Percentiles rank a stretch among this genome's conserved stretches.
These are phyloP conservation scores for Calonectria hongkongensis DNA, from an alignment of 2,329 filamentous ascomycete species.

Conservation along the genomic window DNA sequence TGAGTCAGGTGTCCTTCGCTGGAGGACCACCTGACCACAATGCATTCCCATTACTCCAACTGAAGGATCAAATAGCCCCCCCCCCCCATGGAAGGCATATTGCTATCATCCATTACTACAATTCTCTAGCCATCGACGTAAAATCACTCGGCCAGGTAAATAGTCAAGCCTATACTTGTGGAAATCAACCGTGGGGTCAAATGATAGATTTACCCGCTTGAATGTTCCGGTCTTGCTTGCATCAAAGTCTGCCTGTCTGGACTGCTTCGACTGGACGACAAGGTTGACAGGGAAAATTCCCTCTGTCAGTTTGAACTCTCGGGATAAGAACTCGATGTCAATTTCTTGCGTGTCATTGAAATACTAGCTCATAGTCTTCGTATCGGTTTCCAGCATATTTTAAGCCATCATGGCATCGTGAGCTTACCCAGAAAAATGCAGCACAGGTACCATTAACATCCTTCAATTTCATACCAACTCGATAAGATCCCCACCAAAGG, in stretches of 20 bases:
- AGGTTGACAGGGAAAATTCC: conserved; percentile 79
- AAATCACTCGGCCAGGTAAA: conserved; percentile 75
- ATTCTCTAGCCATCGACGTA: conserved; percentile 79
- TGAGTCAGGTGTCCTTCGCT: conserved; percentile 74
- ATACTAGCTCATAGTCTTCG: conserved; percentile 70
- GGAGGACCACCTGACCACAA: conserved; percentile 85
- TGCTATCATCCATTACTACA: conserved; percentile 72
- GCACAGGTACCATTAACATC: conserved; percentile 80
- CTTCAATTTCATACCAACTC: conserved; percentile 80
- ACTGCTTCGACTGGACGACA: conserved; percentile 81
- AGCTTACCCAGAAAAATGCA: conserved; percentile 85
- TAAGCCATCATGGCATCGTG: background rate
- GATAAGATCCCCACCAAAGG: conserved; percentile 81
- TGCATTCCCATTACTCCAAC: conserved; percentile 84
- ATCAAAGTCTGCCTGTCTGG: conserved; percentile 76
- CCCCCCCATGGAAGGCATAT: conserved; percentile 77
- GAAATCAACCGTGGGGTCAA: conserved; percentile 78
- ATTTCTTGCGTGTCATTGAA: conserved; percentile 87
- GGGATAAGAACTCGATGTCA: conserved; percentile 86
- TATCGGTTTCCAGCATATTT: background rate
- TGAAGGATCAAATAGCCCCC: conserved; percentile 77
- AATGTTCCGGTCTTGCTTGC: conserved; percentile 77
- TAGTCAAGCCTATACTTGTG: conserved; percentile 91
- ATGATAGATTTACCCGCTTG: conserved; percentile 75
- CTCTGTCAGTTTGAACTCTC: conserved; percentile 73